These are phyloP conservation scores for Fonsecaea erecta DNA, from an alignment of 2,329 filamentous ascomycete genomes.

Conservation along the genomic window DNA sequence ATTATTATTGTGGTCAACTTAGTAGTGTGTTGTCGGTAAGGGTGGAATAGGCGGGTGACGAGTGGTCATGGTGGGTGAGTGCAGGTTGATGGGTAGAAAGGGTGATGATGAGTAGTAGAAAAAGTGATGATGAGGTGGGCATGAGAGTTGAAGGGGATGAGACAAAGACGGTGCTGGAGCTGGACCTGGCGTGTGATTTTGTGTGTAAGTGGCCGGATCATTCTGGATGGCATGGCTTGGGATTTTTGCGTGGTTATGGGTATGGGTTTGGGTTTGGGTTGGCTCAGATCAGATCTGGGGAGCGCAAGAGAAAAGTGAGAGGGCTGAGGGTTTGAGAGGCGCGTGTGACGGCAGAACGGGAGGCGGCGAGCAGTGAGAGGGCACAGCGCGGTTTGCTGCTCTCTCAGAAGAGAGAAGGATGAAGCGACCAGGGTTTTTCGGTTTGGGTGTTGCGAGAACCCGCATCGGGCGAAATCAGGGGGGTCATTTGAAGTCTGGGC, in stretches of 20 bases:
- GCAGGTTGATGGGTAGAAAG: slow-evolving; percentile 29
- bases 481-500: slow-evolving; percentile 4
- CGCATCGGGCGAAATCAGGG: neutral
- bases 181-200: slow-evolving; percentile 32
- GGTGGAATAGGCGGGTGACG: slow-evolving; percentile 35
- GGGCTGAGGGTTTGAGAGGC: slow-evolving; percentile 7
- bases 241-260: slow-evolving; percentile 24
- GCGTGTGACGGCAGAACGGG: slow-evolving; percentile 20
- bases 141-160: slow-evolving; percentile 32
- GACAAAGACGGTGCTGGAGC: slow-evolving; percentile 32
- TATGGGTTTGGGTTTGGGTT: slow-evolving; percentile 25
- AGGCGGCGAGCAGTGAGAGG: slow-evolving; percentile 12
- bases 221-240: slow-evolving; percentile 30
- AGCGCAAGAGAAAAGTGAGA: slow-evolving; percentile 16
- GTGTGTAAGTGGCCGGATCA: slow-evolving; percentile 31
- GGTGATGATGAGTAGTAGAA: slow-evolving; percentile 27
- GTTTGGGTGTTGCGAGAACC: slow-evolving; percentile 2
- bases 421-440: neutral
- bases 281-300: slow-evolving; percentile 28
- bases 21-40: slow-evolving; percentile 36
- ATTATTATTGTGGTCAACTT: slow-evolving; percentile 23
- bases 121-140: slow-evolving; percentile 30
- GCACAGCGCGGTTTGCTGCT: slow-evolving; percentile 13
- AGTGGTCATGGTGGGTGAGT: slow-evolving; percentile 34
- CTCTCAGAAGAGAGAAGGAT: slow-evolving; percentile 4